Base-by-base conservation (phyloP, 2,329 filamentous ascomycete species). In the Pseudopyrenochaeta lycopersici region DNA sequence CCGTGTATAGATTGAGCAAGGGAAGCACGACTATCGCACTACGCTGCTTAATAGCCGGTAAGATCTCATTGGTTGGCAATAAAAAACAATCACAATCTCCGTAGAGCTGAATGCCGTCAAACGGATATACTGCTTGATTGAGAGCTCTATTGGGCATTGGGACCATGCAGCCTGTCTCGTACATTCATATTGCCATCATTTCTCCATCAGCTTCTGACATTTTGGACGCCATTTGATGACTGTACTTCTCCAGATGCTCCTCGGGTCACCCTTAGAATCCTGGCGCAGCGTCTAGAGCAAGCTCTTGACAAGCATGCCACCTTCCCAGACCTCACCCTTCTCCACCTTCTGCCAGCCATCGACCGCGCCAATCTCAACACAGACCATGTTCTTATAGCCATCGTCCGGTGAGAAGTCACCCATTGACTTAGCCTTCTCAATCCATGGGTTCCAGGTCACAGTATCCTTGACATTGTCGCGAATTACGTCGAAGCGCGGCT, bases 361-460 rank as follows among this genome's bases (percentile, higher is more conserved):
- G 15, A 98, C 94, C 9, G 88, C 85, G 11, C 95, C 95, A 2
- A 94, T 90, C 82, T 99, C 95, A 45, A 98, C 86, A 73, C 95
- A 98, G 38, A 99, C 81, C 91, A 98, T 97, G 54, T 92, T 86
- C 82, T 91, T 91, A 82, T 89, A 98, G 32, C 90, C 95, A 48
- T 93, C 90, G 71, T 96, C 90, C 44, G 95, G 95, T 53, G 84
- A 85, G 74, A 98, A 97, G 76, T 99, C 95, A 46, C 81, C 87
- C 79, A 97, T 96, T 4, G 84, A 84, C 66, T 87, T 85, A 1
- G 91, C 87, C 81, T 96, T 96, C 60, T 93, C 91, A 35, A 84
- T 83, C 92, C 94, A 97, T 1, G 95, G 95, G 78, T 99, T 99
- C 95, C 95, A 99, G 27, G 98, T 90, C 1, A 97, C 94, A 14